A percentile compares a stretch with the other conserved stretches of the same genome.
Conservation (phyloP, 179 eudicot species). For the Actinidia polygama region DNA sequence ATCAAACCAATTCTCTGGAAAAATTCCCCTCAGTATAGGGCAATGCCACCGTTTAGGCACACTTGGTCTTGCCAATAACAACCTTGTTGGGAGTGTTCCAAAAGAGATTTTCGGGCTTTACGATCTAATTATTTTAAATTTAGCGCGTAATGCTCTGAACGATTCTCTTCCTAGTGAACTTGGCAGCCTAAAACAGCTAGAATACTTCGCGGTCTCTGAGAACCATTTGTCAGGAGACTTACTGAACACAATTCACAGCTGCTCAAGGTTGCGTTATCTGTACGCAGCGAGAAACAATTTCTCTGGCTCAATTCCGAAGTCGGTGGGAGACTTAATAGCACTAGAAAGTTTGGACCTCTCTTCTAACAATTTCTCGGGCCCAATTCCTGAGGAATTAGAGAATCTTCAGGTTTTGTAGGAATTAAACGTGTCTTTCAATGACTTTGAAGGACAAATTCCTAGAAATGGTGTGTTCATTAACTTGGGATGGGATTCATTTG, state of each 20-base stretch:
- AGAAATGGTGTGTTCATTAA: conserved; percentile 25
- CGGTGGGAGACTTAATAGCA: conserved; percentile 20
- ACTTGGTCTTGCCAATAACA: conserved; percentile 9
- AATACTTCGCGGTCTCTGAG: conserved; percentile 6
- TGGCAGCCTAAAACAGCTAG: conserved; percentile 13
- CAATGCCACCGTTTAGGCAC: not conserved
- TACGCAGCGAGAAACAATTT: conserved; percentile 13
- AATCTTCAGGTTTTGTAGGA: conserved; percentile 2
- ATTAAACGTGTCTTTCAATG: conserved; percentile 25
- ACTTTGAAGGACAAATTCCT: conserved; percentile 24
- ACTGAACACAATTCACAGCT: not conserved
- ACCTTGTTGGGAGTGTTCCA: not conserved
- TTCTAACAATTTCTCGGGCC: conserved; percentile 25
- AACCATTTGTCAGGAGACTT: conserved; percentile 10
- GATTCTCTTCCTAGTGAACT: conserved; percentile 1
- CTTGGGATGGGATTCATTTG: not conserved
- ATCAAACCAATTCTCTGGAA: conserved; percentile 6
- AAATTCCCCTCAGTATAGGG: conserved; percentile 17
- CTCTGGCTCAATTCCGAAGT: conserved; percentile 18
- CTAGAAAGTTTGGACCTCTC: conserved; percentile 16
- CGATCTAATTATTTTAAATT: not conserved
- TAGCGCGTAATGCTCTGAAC: conserved; percentile 5
- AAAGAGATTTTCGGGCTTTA: not conserved
- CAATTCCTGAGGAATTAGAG: conserved; percentile 24
- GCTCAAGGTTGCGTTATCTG: conserved; percentile 14